Percentiles rank a stretch among this genome's conserved stretches.
Conservation (phyloP, 116 monocot genomes). For the Cymodocea nodosa region DNA sequence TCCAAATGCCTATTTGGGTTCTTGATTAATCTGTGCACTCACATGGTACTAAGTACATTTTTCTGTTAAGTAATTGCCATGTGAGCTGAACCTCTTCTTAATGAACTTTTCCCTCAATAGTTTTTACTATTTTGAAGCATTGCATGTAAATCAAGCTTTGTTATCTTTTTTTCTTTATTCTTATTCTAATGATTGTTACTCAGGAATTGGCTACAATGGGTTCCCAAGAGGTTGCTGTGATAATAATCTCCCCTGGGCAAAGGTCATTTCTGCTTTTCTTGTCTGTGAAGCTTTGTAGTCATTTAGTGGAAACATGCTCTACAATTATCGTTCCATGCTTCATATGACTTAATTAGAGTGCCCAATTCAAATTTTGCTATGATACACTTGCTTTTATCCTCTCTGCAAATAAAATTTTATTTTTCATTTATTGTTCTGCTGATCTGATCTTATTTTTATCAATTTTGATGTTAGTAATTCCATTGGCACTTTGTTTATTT, state of each 20-base stretch:
- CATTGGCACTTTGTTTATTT: conserved; percentile 3
- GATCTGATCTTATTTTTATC: neutral
- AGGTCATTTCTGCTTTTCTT: conserved; percentile 29
- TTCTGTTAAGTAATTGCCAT: no score
- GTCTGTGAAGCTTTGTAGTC: neutral
- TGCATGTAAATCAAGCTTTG: neutral
- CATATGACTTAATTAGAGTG: neutral
- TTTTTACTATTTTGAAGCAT: neutral
- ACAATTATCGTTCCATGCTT: neutral
- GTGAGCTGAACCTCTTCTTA: no score
- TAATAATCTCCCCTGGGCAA: conserved; percentile 89
- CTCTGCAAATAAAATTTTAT: neutral
- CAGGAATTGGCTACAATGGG: conserved; percentile 96
- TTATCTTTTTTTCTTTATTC: neutral
- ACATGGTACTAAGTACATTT: no score
- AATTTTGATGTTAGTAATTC: neutral
- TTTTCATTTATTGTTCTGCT: neutral
- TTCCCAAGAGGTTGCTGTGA: conserved; percentile 99
- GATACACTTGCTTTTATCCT: neutral
- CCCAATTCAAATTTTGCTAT: neutral
- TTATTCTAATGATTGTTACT: conserved; percentile 4
- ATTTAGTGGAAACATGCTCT: conserved; percentile 2
- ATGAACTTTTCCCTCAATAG: neutral
- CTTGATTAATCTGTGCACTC: no score
- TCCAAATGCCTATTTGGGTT: no score